Percentiles rank a stretch among this genome's conserved stretches.
Conservation (phyloP, 2,329 filamentous ascomycete species). For the Didymella pinodella region DNA sequence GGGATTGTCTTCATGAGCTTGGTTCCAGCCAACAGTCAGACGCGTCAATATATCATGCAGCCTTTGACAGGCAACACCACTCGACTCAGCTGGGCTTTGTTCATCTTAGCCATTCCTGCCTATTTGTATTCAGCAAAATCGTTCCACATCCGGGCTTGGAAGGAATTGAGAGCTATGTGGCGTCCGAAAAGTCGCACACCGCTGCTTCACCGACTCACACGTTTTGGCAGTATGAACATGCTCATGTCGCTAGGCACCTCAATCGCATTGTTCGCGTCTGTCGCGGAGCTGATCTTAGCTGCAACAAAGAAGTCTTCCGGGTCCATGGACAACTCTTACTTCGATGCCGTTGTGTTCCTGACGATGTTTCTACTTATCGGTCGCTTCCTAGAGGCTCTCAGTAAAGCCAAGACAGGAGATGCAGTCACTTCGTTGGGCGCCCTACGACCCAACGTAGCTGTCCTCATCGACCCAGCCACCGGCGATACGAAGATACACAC, state of each 20-base stretch:
- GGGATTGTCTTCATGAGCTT: slow-evolving; percentile 93
- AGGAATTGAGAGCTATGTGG: slow-evolving; percentile 82
- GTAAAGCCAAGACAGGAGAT: slow-evolving; percentile 88
- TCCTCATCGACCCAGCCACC: slow-evolving; percentile 65
- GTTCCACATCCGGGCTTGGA: slow-evolving; percentile 80
- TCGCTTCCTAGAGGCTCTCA: slow-evolving; percentile 84
- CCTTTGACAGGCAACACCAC: slow-evolving; percentile 73
- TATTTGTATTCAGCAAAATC: slow-evolving; percentile 87
- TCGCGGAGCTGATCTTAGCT: slow-evolving; percentile 75
- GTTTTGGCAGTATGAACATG: slow-evolving; percentile 98
- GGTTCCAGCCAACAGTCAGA: slow-evolving; percentile 65
- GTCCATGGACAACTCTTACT: slow-evolving; percentile 65
- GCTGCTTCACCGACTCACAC: slow-evolving; percentile 77
- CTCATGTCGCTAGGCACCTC: slow-evolving; percentile 87
- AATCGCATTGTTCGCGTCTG: slow-evolving; percentile 84
- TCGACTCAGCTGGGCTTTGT: slow-evolving; percentile 79
- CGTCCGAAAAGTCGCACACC: slow-evolving; percentile 75
- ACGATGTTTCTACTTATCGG: slow-evolving; percentile 83
- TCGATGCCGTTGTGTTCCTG: slow-evolving; percentile 91
- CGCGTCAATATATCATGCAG: slow-evolving; percentile 72
- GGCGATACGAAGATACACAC: slow-evolving; percentile 60
- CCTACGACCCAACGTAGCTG: slow-evolving; percentile 77
- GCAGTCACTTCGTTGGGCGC: slow-evolving; percentile 82
- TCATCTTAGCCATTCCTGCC: slow-evolving; percentile 82
- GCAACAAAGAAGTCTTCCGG: slow-evolving; percentile 51